Evolutionary conservation across 495 filamentous ascomycete genomes (phyloP).

Genomic region (Symbiotaphrina buchneri): DNA sequence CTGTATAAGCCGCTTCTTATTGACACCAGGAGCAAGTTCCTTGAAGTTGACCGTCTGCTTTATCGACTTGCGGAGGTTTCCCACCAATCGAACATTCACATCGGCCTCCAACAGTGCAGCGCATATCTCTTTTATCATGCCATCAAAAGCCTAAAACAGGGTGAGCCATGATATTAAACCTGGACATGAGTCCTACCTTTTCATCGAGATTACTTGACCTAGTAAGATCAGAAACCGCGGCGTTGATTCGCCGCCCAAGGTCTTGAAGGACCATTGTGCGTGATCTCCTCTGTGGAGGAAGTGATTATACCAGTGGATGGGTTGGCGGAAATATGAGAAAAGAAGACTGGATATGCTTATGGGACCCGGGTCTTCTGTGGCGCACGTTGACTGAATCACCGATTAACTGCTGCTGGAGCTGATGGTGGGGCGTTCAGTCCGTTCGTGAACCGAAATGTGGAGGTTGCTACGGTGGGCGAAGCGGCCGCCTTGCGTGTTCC

Average conservation of each 20-base stretch:
- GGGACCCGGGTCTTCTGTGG: too few relatives aligned
- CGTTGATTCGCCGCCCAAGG: slow-evolving; percentile 92
- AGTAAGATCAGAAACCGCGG: slow-evolving; percentile 84
- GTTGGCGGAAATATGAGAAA: too few relatives aligned
- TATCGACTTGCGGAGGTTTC: slow-evolving; percentile 81
- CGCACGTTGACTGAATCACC: too few relatives aligned
- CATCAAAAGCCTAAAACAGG: slow-evolving; percentile 60
- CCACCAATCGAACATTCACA: slow-evolving; percentile 89
- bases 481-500: too few relatives aligned
- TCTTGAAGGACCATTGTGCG: slow-evolving; percentile 95
- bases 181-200: slow-evolving; percentile 36
- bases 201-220: slow-evolving; percentile 83
- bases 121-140: slow-evolving; percentile 94
- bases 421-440: too few relatives aligned
- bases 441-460: too few relatives aligned
- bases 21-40: slow-evolving; percentile 64
- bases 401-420: too few relatives aligned
- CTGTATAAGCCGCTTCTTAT: slow-evolving; percentile 96
- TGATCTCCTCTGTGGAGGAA: too few relatives aligned
- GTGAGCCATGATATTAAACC: slow-evolving; percentile 2
- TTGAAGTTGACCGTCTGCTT: slow-evolving; percentile 80
- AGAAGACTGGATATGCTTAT: too few relatives aligned
- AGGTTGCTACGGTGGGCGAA: too few relatives aligned
- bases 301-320: too few relatives aligned
- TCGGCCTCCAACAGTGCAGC: slow-evolving; percentile 86